Evolutionary conservation across 108 stramenopile genomes (phyloP).

Genomic region (Schizochytrium sp.): DNA sequence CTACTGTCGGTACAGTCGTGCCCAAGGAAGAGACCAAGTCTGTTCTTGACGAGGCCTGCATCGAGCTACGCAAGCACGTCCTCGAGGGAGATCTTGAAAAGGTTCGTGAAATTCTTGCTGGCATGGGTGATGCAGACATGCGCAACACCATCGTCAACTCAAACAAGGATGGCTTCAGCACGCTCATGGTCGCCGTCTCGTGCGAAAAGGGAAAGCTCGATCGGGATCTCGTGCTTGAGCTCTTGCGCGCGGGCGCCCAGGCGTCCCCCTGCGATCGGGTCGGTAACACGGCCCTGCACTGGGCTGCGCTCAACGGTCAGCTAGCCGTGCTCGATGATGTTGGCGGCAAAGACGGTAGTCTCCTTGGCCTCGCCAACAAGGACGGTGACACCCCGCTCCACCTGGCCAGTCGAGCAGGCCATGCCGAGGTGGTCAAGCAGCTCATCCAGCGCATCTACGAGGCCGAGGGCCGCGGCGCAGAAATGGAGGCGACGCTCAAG

Average conservation of each 20-base stretch:
- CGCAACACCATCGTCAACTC: background rate
- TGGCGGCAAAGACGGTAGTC: background rate
- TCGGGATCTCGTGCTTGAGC: background rate
- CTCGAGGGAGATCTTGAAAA: background rate
- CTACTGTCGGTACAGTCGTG: background rate
- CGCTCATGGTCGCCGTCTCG: conserved; percentile 10
- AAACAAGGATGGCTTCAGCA: background rate
- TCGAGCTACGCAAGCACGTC: background rate
- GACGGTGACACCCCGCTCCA: conserved; percentile 16
- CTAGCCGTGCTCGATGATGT: background rate
- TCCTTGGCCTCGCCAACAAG: background rate
- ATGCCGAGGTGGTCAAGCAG: background rate
- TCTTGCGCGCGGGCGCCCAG: conserved; percentile 15
- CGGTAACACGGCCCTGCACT: background rate
- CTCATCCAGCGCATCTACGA: background rate
- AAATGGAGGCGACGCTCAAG: background rate
- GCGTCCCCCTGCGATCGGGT: background rate
- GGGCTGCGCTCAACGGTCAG: conserved; percentile 14
- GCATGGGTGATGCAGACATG: background rate
- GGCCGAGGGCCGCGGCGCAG: background rate
- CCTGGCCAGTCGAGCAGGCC: conserved; percentile 4
- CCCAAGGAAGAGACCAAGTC: background rate
- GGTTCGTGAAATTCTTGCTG: background rate
- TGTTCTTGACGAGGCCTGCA: background rate
- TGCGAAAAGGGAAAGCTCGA: background rate